phyloP scores from a whole-genome alignment of 2,329 filamentous ascomycete species.

The Fusarium miscanthi region DNA sequence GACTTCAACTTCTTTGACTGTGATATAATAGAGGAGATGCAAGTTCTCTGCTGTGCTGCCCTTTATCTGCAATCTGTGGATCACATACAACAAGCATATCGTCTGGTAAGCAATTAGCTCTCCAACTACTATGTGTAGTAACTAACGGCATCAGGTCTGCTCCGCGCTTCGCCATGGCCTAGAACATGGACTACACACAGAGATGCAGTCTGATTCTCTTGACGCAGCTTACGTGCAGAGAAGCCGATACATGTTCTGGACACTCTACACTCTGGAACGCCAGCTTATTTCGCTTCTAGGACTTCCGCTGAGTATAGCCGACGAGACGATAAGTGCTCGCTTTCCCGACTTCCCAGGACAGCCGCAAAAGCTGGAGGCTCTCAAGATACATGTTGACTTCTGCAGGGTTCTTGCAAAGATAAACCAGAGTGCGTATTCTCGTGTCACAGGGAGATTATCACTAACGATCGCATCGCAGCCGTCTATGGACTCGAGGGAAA shows the following conservation, averaged over 20 bases:
- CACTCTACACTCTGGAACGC: constrained; percentile 34
- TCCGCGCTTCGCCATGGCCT: constrained; percentile 23
- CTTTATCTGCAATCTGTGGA: constrained; percentile 32
- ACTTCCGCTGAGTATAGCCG: constrained; percentile 28
- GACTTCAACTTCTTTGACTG: constrained; percentile 33
- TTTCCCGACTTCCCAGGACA: constrained; percentile 23
- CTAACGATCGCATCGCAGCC: constrained; percentile 16
- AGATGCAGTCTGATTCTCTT: constrained; percentile 30
- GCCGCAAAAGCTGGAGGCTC: constrained; percentile 11
- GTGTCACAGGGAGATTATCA: fast-evolving
- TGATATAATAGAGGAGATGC: constrained; percentile 29
- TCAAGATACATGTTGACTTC: constrained; percentile 32
- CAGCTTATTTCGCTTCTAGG: constrained; percentile 34
- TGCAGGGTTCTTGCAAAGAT: constrained; percentile 33
- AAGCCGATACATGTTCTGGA: constrained; percentile 32
- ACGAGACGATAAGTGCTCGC: constrained; percentile 29
- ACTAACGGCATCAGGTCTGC: constrained; percentile 16
- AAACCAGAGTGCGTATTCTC: constrained; percentile 26
- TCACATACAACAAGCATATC: constrained; percentile 19
- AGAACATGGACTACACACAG: constrained; percentile 34
- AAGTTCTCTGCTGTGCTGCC: constrained; percentile 32
- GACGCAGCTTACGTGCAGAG: constrained; percentile 24
- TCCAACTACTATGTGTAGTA: fast-evolving
- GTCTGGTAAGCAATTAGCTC: background rate
- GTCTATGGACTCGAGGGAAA: constrained; percentile 40